Base-by-base conservation (phyloP, 371 early-diverging fungal species). In the Apophysomyces variabilis region DNA sequence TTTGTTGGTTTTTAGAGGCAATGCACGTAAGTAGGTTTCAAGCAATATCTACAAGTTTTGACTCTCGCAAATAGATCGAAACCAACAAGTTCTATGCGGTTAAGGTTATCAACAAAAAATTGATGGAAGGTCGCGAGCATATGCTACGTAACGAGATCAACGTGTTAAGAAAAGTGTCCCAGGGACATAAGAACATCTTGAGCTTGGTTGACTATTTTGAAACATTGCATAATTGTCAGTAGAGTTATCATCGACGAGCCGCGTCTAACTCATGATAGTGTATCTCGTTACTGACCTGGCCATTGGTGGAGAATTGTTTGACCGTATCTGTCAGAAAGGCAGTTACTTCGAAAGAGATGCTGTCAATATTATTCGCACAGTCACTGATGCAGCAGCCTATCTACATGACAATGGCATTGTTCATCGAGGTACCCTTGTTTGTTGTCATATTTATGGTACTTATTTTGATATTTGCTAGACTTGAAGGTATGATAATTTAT, bases 281-380 rank as follows among this genome's bases (percentile, higher is more conserved):
- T 97, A 96, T 70, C 80, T 96, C 60, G 93, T 96, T 36, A 94
- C 93, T 65, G 96, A 96, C 65, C 80, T 95, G 58, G 95, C 94
- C 62, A 83, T 85, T 7, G 97, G 97, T 18, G 96, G 96, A 36
- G 96, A 96, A 75, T 76, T 97, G 38, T 96, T 96, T 68, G 93
- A 95, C 73, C 87, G 94, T 58, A 93, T 98, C 62, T 90, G 89
- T 67, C 87, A 87, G 61, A 89, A 91, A 65, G 87, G 87, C n/a
- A 85, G 78, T 66, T 95, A 93, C 67, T 92, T 87, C 76, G 96
- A 96, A 76, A 83, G 83, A 35, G 94, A 96, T 74, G 96, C 94
- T n/a, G 94, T 93, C 45, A 78, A 91, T 61, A 88, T 96, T 67
- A 85, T 95, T 44, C 77, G 81, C 26, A 90, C 89, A 8, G 86